phyloP scores from a whole-genome alignment of 106 monocot genomes.

The Agapanthus africanus region DNA sequence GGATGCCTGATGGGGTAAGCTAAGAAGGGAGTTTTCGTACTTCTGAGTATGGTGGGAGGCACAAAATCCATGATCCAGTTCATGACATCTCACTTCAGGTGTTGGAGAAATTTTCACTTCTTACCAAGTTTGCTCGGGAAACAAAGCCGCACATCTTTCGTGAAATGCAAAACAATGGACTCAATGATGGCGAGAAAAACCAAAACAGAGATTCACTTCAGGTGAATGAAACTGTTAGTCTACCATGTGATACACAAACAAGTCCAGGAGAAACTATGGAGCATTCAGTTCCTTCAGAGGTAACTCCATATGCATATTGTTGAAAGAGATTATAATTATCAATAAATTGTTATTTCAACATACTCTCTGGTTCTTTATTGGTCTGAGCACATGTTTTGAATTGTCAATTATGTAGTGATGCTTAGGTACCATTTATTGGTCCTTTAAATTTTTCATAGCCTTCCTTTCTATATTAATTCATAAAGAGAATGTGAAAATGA shows the following conservation, averaged over 20 bases:
- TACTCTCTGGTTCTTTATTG: too few species aligned
- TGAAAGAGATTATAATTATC: too few species aligned
- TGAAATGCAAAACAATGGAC: too few species aligned
- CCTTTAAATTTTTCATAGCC: too few species aligned
- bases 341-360: too few species aligned
- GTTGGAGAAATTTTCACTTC: slow-evolving; percentile 94
- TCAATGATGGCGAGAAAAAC: slow-evolving; percentile 34
- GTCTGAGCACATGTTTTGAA: too few species aligned
- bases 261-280: slow-evolving; percentile 14
- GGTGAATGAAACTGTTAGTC: slow-evolving; percentile 8
- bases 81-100: slow-evolving; percentile 89
- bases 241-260: slow-evolving; percentile 16
- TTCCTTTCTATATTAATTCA: too few species aligned
- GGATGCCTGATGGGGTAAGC: slow-evolving; percentile 15
- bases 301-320: too few species aligned
- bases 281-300: slow-evolving; percentile 54
- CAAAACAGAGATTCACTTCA: slow-evolving; percentile 17
- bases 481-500: too few species aligned
- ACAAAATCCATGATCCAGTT: slow-evolving; percentile 69
- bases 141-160: slow-evolving; percentile 75
- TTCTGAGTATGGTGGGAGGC: slow-evolving; percentile 40
- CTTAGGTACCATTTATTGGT: too few species aligned
- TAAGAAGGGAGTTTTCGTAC: slow-evolving; percentile 26
- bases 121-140: slow-evolving; percentile 94
- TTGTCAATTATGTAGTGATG: too few species aligned